Conservation (phyloP, 805 yeast species). For the Kurtzmaniella fragi region DNA sequence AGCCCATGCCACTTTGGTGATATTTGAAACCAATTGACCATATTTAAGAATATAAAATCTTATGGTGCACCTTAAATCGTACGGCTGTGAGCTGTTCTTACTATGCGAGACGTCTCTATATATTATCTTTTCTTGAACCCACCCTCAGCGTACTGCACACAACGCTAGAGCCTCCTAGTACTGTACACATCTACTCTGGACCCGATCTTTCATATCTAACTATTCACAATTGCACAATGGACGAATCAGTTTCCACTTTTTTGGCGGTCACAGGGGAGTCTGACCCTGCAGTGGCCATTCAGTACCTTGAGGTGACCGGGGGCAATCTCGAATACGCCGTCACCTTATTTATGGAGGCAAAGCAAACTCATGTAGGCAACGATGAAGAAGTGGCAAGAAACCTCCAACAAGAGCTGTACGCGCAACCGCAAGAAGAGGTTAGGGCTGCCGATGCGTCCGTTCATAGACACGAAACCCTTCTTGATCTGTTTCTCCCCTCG, state of each 20-base stretch:
- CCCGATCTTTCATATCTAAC: neutral
- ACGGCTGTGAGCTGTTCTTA: too few relatives aligned
- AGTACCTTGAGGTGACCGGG: constrained; percentile 74
- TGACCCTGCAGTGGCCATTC: constrained; percentile 63
- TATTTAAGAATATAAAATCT: too few relatives aligned
- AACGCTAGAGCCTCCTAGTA: too few relatives aligned
- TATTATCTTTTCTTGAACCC: too few relatives aligned
- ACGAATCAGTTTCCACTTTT: constrained; percentile 62
- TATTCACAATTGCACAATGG: constrained; percentile 16
- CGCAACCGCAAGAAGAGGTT: constrained; percentile 23
- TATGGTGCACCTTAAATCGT: too few relatives aligned
- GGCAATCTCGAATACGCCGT: constrained; percentile 80
- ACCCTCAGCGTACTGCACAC: too few relatives aligned
- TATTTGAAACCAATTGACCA: too few relatives aligned
- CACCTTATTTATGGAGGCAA: constrained; percentile 66
- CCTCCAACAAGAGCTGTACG: constrained; percentile 60
- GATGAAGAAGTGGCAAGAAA: constrained; percentile 57
- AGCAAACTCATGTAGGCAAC: constrained; percentile 15
- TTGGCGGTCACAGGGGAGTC: constrained; percentile 77
- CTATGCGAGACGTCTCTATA: too few relatives aligned
- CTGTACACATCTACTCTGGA: neutral
- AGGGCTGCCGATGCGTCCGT: constrained; percentile 71
- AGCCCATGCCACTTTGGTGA: too few relatives aligned
- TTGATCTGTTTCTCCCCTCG: constrained; percentile 33
- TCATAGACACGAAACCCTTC: constrained; percentile 70